Evolutionary conservation across 2,329 filamentous ascomycete genomes (phyloP), one percentile per base, ranked within the genome.

Genomic region (Penicillium crustosum): DNA sequence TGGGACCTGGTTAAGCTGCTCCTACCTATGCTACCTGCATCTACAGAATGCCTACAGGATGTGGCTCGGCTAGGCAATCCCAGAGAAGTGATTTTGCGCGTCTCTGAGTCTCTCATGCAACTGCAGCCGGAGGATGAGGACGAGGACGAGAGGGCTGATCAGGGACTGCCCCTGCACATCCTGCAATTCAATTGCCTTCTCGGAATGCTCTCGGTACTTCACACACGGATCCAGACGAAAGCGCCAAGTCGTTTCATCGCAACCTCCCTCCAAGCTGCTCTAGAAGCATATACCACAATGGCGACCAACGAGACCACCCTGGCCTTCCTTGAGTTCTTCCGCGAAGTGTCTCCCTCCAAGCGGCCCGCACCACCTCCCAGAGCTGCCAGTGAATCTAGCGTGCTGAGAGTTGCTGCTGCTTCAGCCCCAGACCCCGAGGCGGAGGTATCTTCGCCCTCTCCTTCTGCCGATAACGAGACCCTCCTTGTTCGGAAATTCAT

Each of bases 1-100:
- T 88, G 86, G 86, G 86, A 88, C 70, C 71, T 88, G 42, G 82
- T 88, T 6, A 83, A 86, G 64, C 71, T 87, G 10, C 77, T 88
- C 2, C 75, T 87, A 17, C 85, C 85, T 2, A 77, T 86, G 59
- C 72, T 88, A 4, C 83, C 84, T 2, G 78, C 80, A 3, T 85
- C 84, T 0, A 77, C 81, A 51, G 77, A 82, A 64, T 88, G 86
- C 67, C 70, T 88, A 10, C 79, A 86, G 57, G 83, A 86, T 69
- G 80, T 88, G 54, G 84, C 85, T 15, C 76, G 81, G 9, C 74
- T 86, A 35, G 86, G 86, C 6, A 88, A 88, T 63, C 86, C 86
- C 0, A 74, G 85, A 60, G 86, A 88, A 68, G 85, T 87, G 33
- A 83, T 88, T 36, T 69, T 88, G 51, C 83, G 86, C 55, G 84